phyloP scores from a whole-genome alignment of 345 rosid species.

The Salix caprea region DNA sequence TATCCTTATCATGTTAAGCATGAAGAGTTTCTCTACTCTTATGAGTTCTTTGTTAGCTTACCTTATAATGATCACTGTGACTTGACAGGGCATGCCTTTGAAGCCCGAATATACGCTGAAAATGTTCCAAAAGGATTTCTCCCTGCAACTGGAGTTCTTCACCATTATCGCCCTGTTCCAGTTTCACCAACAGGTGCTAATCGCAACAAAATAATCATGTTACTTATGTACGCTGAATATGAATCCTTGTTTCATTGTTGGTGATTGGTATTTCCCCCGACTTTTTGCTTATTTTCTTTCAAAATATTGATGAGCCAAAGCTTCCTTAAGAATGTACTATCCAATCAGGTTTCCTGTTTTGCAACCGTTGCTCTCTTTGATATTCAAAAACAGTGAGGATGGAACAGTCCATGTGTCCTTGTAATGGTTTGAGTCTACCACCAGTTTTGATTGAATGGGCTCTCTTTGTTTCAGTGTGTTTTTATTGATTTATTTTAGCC shows the following conservation, averaged over 20 bases:
- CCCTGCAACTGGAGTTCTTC: slow-evolving; percentile 90
- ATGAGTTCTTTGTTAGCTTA: neutral
- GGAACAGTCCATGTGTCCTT: neutral
- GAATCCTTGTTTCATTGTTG: neutral
- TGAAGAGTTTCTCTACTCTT: neutral
- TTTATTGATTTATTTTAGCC: neutral
- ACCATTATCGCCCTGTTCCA: slow-evolving; percentile 68
- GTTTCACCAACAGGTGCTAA: slow-evolving; percentile 65
- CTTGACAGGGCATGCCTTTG: slow-evolving; percentile 89
- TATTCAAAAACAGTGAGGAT: neutral
- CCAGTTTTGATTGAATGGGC: neutral
- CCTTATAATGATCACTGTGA: neutral
- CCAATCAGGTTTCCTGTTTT: neutral
- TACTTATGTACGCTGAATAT: slow-evolving; percentile 2
- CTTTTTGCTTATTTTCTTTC: neutral
- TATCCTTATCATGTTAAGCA: neutral
- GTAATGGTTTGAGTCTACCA: slow-evolving; percentile 3
- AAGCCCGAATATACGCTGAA: slow-evolving; percentile 93
- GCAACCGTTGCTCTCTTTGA: too few relatives aligned
- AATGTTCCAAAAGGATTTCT: slow-evolving; percentile 90
- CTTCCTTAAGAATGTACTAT: slow-evolving; percentile 6
- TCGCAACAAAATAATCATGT: slow-evolving; percentile 4
- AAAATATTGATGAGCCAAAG: neutral
- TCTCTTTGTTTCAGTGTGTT: neutral
- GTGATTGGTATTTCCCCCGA: neutral